A percentile compares a stretch with the other conserved stretches of the same genome.
These are phyloP conservation scores for Usnea hakonensis DNA, from an alignment of 495 filamentous ascomycete genomes.

Conservation along the genomic window DNA sequence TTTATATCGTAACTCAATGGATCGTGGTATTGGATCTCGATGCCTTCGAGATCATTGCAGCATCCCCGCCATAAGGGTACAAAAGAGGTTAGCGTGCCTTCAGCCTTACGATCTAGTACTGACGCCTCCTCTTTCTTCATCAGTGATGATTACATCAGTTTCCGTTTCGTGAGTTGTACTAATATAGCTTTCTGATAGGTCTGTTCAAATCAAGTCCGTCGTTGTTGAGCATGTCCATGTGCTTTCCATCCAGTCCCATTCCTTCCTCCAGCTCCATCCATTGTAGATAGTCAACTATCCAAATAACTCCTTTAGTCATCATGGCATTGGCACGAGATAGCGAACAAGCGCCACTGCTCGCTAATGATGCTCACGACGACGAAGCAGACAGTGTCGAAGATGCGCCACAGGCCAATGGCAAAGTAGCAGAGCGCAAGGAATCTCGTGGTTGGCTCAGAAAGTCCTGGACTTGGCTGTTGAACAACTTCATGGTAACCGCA, in stretches of 20 bases:
- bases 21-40: background rate
- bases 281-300: background rate
- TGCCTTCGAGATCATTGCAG: background rate
- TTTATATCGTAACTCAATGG: background rate
- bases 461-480: constrained; percentile 17
- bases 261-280: background rate
- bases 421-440: constrained; percentile 4
- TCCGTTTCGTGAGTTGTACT: background rate
- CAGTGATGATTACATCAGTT: no score
- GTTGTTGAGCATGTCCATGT: background rate
- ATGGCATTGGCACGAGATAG: background rate
- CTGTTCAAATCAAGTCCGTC: background rate
- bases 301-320: background rate
- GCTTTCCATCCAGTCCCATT: background rate
- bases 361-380: constrained; percentile 15
- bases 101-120: background rate
- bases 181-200: background rate
- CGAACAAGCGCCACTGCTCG: constrained; percentile 23
- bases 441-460: constrained; percentile 5
- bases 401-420: background rate
- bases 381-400: constrained; percentile 12
- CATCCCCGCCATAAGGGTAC: background rate
- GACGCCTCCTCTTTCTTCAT: no score
- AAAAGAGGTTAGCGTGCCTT: background rate
- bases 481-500: constrained; percentile 18